These are phyloP conservation scores for Arthromyces matolae DNA, from an alignment of 768 basidiomycete species.

Conservation along the genomic window DNA sequence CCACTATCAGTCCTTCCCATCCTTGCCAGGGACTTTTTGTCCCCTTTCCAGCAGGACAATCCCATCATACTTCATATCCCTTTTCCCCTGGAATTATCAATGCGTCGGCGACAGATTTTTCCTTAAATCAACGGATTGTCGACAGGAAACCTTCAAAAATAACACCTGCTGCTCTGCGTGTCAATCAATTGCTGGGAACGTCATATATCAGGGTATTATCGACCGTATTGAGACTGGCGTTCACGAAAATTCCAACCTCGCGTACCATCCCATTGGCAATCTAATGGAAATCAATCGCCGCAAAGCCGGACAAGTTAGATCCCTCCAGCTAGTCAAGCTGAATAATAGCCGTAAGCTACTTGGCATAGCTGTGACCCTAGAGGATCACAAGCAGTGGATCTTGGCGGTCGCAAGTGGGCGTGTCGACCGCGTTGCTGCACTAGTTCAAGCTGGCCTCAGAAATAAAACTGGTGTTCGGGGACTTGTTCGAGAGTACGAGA, in stretches of 20 bases:
- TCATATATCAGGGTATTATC: constrained; percentile 11
- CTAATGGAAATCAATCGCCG: constrained; percentile 5
- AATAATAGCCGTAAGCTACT: constrained; percentile 19
- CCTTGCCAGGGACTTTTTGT: too few species aligned
- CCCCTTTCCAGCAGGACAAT: too few species aligned
- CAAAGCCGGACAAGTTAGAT: constrained; percentile 6
- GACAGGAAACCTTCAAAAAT: too few species aligned
- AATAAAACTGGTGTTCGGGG: not conserved
- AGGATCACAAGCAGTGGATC: constrained; percentile 18
- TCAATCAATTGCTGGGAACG: not conserved
- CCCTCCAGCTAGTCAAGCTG: not conserved
- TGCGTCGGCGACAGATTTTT: too few species aligned
- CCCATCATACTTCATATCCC: too few species aligned
- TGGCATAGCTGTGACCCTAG: constrained; percentile 8
- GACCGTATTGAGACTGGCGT: constrained; percentile 6
- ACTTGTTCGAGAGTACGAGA: not conserved
- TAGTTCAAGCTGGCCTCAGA: constrained; percentile 15
- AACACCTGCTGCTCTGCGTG: not conserved
- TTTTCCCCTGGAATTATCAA: too few species aligned
- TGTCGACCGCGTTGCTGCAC: constrained; percentile 13
- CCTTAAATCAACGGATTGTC: too few species aligned
- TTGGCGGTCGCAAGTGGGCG: constrained; percentile 23
- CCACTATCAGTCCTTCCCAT: too few species aligned
- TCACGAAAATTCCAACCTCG: constrained; percentile 12
- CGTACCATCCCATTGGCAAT: constrained; percentile 14